Evolutionary conservation across 116 monocot species (phyloP), one percentile per base, ranked within the genome.

Genomic region (Iris pallida): DNA sequence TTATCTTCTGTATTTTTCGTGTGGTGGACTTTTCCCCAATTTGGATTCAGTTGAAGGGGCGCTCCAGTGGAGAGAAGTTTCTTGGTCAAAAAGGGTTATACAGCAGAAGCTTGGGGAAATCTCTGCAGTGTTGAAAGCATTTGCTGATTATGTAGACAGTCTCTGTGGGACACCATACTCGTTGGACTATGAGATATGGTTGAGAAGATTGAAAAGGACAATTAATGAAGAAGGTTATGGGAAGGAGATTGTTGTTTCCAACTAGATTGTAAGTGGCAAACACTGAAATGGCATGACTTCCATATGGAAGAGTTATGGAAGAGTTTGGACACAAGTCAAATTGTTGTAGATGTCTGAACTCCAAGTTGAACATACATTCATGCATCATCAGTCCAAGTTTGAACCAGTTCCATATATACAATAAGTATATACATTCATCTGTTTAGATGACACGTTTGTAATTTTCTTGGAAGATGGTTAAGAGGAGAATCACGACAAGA

Each of bases 81-180:
- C 90, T 7, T 98, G 93, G 93, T 86, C 87, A 11, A 82, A 68
- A 70, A 80, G 97, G 41, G 79, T 86, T 20, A 93, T 98, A 64
- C 97, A 98, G 63, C 97, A 93, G 78, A 89, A 85, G 56, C 85
- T 98, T 40, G 97, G 97, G 54, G 93, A 90, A 20, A 56, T 90
- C 42, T 98, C 97, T 7, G 85, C 97, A 18, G 88, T 98, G 40
- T 70, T 98, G 48, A 98, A 98, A 75, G 97, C 93, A 45, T 98
- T 98, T 80, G 90, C 90, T 9, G 97, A 98, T 82, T 98, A 98
- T 71, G 97, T 98, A 4, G 93, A 98, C 63, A 98, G 88, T 71
- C 72, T 98, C 45, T 98, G 97, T 77, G 87, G 93, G 61, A 98
- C 97, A 13, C 97, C 97, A 0, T 98, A 98, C 44, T 79, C 83